phyloP scores from a whole-genome alignment of 345 rosid species.

The Murraya koenigii region DNA sequence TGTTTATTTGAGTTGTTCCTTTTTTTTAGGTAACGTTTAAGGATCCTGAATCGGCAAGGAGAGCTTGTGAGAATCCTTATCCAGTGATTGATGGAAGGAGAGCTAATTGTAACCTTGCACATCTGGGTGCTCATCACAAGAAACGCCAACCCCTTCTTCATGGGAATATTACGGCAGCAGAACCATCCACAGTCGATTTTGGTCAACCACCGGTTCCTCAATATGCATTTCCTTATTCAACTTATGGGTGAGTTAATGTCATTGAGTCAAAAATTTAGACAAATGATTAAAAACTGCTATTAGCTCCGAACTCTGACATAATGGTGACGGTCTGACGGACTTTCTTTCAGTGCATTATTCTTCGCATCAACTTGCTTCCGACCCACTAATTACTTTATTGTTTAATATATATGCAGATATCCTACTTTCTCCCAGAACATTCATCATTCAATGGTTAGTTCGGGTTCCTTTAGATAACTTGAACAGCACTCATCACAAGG shows the following conservation, averaged over 20 bases:
- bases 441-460: constrained; percentile 22
- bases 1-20: not conserved
- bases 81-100: constrained; percentile 56
- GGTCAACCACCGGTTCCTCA: constrained; percentile 20
- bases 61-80: constrained; percentile 57
- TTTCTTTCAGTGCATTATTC: not conserved
- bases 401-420: constrained; percentile 13
- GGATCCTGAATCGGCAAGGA: constrained; percentile 53
- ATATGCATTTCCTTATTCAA: constrained; percentile 28
- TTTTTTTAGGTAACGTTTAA: constrained; percentile 49
- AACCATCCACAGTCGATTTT: not conserved
- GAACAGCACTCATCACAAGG: no score
- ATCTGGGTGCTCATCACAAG: constrained; percentile 44
- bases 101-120: constrained; percentile 57
- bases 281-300: no score
- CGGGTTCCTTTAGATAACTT: no score
- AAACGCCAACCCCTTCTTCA: constrained; percentile 34
- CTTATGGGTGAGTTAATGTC: constrained; percentile 24
- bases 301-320: no score
- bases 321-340: no score
- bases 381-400: not conserved
- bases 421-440: constrained; percentile 27
- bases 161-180: not conserved
- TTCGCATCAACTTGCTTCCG: not conserved
- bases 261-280: not conserved